Conservation (phyloP, 257 asterid genomes). For the Nicotiana benthamiana region DNA sequence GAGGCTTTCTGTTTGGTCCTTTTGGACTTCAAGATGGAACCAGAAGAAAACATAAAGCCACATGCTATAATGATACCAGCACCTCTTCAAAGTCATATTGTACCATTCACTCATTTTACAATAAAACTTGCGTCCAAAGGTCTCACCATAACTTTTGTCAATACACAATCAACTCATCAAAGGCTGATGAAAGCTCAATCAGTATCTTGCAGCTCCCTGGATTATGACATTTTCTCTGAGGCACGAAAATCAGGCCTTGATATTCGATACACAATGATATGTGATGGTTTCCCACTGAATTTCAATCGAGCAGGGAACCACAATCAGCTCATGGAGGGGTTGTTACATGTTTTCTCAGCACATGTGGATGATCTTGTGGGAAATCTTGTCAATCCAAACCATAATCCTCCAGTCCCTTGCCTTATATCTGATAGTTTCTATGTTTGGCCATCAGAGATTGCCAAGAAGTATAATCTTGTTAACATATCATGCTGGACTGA, state of each 20-base stretch:
- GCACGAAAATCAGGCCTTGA: constrained; percentile 50
- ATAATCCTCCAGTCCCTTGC: constrained; percentile 21
- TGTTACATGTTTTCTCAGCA: constrained; percentile 21
- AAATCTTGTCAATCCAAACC: background rate
- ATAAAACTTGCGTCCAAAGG: constrained; percentile 28
- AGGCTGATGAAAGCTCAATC: constrained; percentile 8
- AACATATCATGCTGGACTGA: constrained; percentile 57
- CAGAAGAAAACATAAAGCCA: background rate
- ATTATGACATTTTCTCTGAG: constrained; percentile 32
- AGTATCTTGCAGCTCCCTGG: no score
- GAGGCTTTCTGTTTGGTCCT: no score
- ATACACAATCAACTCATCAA: constrained; percentile 21
- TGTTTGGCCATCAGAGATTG: constrained; percentile 33
- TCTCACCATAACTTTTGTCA: constrained; percentile 29
- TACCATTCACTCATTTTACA: constrained; percentile 20
- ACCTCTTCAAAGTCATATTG: constrained; percentile 37
- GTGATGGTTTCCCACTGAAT: constrained; percentile 44
- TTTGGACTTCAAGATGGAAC: background rate
- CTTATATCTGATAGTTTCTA: constrained; percentile 41
- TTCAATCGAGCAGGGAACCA: constrained; percentile 26
- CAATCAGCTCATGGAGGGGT: constrained; percentile 9
- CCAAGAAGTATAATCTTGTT: constrained; percentile 32
- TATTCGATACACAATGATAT: constrained; percentile 41
- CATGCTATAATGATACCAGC: constrained; percentile 23
- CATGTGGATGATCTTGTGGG: constrained; percentile 34